These are phyloP conservation scores for Dendrocalamus latiflorus DNA, from an alignment of 202 grass and related monocot species.

Conservation along the genomic window DNA sequence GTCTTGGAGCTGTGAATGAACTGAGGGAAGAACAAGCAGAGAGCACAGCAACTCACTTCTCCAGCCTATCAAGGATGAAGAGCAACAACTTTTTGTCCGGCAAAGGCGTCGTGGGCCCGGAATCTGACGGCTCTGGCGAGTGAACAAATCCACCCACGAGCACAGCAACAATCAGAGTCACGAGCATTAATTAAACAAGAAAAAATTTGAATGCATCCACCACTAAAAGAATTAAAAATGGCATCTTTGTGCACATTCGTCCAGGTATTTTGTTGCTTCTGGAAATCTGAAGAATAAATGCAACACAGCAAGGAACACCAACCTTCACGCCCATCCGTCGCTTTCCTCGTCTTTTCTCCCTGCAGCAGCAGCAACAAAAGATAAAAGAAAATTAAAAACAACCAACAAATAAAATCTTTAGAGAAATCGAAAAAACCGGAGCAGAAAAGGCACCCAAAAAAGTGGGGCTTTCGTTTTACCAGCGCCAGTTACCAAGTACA, in stretches of 20 bases:
- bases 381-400: conserved; percentile 28
- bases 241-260: conserved; percentile 42
- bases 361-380: conserved; percentile 35
- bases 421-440: conserved; percentile 10
- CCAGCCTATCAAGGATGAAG: conserved; percentile 82
- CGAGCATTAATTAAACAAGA: conserved; percentile 47
- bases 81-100: conserved; percentile 89
- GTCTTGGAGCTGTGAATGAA: neutral
- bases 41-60: conserved; percentile 71
- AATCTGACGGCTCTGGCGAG: conserved; percentile 64
- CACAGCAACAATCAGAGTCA: conserved; percentile 30
- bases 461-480: conserved; percentile 38
- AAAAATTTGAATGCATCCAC: conserved; percentile 30
- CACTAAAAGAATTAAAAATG: conserved; percentile 43
- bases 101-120: conserved; percentile 84
- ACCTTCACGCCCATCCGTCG: conserved; percentile 71
- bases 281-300: conserved; percentile 54
- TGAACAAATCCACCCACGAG: conserved; percentile 29
- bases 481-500: conserved; percentile 42
- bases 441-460: conserved; percentile 42
- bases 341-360: conserved; percentile 67
- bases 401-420: conserved; percentile 16
- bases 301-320: conserved; percentile 39
- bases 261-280: conserved; percentile 17
- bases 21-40: conserved; percentile 13